Base-by-base conservation (phyloP, 495 filamentous ascomycete genomes). In the Apodospora peruviana region DNA sequence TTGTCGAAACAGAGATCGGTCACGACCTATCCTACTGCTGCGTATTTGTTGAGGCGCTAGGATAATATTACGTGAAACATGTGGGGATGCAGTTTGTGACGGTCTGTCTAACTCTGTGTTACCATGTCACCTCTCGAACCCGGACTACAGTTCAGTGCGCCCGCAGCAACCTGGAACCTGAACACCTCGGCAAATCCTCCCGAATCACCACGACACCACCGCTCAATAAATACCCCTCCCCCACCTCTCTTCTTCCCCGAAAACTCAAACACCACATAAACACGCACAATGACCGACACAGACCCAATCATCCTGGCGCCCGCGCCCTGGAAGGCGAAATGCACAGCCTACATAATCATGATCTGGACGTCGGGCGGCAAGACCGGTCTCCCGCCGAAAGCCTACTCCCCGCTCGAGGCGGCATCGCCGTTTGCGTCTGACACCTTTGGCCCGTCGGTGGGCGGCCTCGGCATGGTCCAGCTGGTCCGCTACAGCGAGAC, bases 401-500 rank as follows among this genome's bases (percentile, higher is more conserved):
- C 64, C 9, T 74, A 67, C 48, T 65, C 67, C n/a, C 63, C 71
- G n/a, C 61, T 74, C 11, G 72, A 75, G 56, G 58, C 51, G 14
- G 39, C 52, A 10, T 66, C 68, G 5, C 4, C 51, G 3, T 66
- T 61, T 23, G 63, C 66, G 18, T 47, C 65, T 5, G 22, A 50
- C 5, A 50, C 51, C 36, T 53, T 53, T 12, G 68, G 66, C 3
- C 53, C 60, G 20, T 65, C 71, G 22, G 48, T 59, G 21, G 75
- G 76, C 17, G 73, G 75, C 7, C 47, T 77, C 8, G 62, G 68
- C 41, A 67, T 71, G 48, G 55, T 76, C 20, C 71, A 75, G 56
- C 58, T 77, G 23, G 59, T 79, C 14, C 60, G 75, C 16, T 79
- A 80, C 55, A 58, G 55, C 8, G 69, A 75, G 17, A 73, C 67